phyloP scores from a whole-genome alignment of 495 filamentous ascomycete genomes.

The Friedmanniomyces simplex region DNA sequence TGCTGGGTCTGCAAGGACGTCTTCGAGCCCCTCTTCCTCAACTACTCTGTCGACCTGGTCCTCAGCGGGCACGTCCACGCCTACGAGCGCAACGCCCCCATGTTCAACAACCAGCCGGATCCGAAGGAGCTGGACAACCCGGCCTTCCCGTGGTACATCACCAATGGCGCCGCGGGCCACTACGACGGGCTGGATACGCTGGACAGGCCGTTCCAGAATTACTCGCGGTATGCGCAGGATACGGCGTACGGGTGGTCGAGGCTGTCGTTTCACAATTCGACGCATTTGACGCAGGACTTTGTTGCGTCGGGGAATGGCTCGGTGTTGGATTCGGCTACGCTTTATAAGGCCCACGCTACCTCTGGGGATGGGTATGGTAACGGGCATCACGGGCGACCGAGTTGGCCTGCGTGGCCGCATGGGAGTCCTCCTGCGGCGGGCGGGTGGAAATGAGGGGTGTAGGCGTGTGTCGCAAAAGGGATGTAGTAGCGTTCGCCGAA shows the following conservation, averaged over 20 bases:
- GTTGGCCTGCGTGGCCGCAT: neutral
- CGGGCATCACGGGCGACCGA: neutral
- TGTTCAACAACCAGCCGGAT: slow-evolving; percentile 20
- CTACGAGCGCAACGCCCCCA: slow-evolving; percentile 39
- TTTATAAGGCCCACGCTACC: slow-evolving; percentile 7
- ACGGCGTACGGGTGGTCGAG: slow-evolving; percentile 5
- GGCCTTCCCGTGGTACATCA: slow-evolving; percentile 17
- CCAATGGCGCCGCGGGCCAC: slow-evolving; percentile 18
- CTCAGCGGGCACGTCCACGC: slow-evolving; percentile 55
- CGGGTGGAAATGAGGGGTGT: too few relatives aligned
- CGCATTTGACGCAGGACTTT: slow-evolving; percentile 9
- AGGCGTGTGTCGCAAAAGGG: too few relatives aligned
- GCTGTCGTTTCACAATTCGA: slow-evolving; percentile 11
- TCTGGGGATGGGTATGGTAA: slow-evolving; percentile 1
- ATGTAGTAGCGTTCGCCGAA: too few relatives aligned
- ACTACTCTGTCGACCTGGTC: slow-evolving; percentile 51
- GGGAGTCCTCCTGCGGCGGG: too few relatives aligned
- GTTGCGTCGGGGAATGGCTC: slow-evolving; percentile 3
- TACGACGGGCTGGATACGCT: slow-evolving; percentile 17
- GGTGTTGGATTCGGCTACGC: slow-evolving; percentile 7
- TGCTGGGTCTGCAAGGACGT: slow-evolving; percentile 45
- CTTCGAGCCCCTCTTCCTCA: slow-evolving; percentile 48
- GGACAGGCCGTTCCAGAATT: neutral
- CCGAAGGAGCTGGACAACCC: slow-evolving; percentile 17
- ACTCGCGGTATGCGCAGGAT: slow-evolving; percentile 3